Base-by-base conservation (phyloP, 345 rosid species). In the Aquilaria yunnanensis region DNA sequence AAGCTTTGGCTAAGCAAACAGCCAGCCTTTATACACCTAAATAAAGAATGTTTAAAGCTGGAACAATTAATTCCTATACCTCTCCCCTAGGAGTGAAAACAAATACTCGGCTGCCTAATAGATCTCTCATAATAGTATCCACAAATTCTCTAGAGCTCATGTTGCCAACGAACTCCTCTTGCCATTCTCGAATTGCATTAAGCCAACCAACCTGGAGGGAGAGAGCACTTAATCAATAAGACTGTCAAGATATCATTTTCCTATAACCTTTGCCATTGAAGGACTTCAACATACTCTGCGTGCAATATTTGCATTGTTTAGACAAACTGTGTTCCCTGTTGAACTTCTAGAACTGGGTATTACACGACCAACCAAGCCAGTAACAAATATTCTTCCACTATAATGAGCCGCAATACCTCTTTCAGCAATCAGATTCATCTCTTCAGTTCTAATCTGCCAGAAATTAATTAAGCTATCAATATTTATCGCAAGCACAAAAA, bases 101-200 rank as follows among this genome's bases (percentile, higher is more conserved):
- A 75, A 90, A 90, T 69, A 90, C 84, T 31, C 97, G 85, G 64
- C 97, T 90, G 59, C 97, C 97, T 62, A 90, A 59, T 41, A 90
- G 85, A 77, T 90, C 97, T 75, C 85, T 74, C 9, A 96, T 90
- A 47, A 90, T 54, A 48, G 88, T 90, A 67, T 90, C 97, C 46
- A 90, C 97, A 80, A 90, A 90, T 77, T 90, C 97, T 70, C 97
- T 85, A 54, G 97, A 90, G 83, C 80, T 88, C 97, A 90, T 90
- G 78, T 90, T 90, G 71, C 97, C 97, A 55, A 90, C 97, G 63
- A 90, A 90, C 77, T 90, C 96, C 65, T 90, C 97, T 83, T 90
- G 97, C 97, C 97, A 90, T 77, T 90, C 96, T 64, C 97, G 85
- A 59, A 90, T 90, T 57, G 96, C 97, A 70, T 88, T 90, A 47